Evolutionary conservation across 2,329 filamentous ascomycete genomes (phyloP), one percentile per base, ranked within the genome.

Genomic region (Didymella pinodella): DNA sequence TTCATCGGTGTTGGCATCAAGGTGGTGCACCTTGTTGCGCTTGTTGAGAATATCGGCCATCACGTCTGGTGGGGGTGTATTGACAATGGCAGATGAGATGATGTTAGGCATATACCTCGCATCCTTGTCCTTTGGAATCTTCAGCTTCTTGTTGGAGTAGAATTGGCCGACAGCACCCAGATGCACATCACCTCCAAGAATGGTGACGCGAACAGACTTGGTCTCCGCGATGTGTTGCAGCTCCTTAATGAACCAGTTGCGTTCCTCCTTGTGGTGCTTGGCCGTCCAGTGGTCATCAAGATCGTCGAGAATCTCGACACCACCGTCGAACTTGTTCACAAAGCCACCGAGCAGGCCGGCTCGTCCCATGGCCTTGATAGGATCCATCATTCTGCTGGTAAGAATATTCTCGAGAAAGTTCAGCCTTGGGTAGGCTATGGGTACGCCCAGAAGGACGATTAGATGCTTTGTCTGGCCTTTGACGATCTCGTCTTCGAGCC

Each of bases 211-310:
- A 49, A 97, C 86, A 14, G 92, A 97, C 75, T 96, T 96, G 75
- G 95, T 92, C 22, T 92, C 92, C 8, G 96, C 93, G 59, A 99
- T 83, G 70, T 97, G 92, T 77, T 99, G 96, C 26, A 99, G 81
- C 69, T 97, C 93, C 73, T 95, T 90, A 40, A 99, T 87, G 62
- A 98, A 84, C 77, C 91, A 90, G 62, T 89, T 91, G 49, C 95
- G 88, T 78, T 99, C 95, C 26, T 87, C 84, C 75, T 98, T 99
- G 80, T 98, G 93, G 72, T 93, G 91, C 74, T 92, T 96, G 36
- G 94, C 92, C 0, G 94, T 97, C 95, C 95, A 99, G 74, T 99
- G 94, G 76, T 98, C 95, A 73, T 97, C 94, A 10, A 97, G 80
- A 69, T 96, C 93, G 73, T 97, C 93, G 28, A 96, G 82, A 14